These are phyloP conservation scores for Pleurozium schreberi DNA, from an alignment of 225 moss, liverwort and hornwort genomes.

Conservation along the genomic window DNA sequence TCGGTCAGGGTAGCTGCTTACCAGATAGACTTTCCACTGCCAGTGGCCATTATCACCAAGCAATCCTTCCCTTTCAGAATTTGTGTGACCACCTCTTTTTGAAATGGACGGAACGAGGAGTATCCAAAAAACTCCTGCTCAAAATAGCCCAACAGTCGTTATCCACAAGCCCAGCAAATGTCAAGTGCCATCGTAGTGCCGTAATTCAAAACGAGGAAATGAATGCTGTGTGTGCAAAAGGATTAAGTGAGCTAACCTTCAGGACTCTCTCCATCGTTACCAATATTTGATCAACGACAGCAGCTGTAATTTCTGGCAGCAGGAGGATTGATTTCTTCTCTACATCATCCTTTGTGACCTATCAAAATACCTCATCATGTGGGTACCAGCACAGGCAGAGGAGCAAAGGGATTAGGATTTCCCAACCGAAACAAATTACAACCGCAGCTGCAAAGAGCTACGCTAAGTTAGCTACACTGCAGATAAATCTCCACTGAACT, in stretches of 20 bases:
- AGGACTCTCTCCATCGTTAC: constrained; percentile 50
- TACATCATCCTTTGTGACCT: background rate
- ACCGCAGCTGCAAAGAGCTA: background rate
- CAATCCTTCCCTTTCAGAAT: constrained; percentile 77
- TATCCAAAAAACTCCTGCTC: constrained; percentile 70
- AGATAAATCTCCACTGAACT: background rate
- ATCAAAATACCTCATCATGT: background rate
- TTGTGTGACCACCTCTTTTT: constrained; percentile 62
- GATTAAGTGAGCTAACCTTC: constrained; percentile 26
- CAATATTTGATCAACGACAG: background rate
- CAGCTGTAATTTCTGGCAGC: background rate
- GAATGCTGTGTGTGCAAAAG: background rate
- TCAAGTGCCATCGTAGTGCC: background rate
- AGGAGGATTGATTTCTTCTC: background rate
- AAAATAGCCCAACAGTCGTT: background rate
- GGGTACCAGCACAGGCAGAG: background rate
- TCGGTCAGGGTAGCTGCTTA: background rate
- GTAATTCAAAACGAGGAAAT: background rate
- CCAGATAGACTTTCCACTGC: constrained; percentile 86
- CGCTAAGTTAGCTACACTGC: background rate
- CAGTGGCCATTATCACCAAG: constrained; percentile 92
- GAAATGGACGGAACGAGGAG: constrained; percentile 62
- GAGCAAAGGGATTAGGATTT: background rate
- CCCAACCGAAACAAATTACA: background rate
- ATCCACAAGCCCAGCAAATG: background rate